phyloP scores from a whole-genome alignment of 176 grass and related monocot genomes.

The Juncus effusus region DNA sequence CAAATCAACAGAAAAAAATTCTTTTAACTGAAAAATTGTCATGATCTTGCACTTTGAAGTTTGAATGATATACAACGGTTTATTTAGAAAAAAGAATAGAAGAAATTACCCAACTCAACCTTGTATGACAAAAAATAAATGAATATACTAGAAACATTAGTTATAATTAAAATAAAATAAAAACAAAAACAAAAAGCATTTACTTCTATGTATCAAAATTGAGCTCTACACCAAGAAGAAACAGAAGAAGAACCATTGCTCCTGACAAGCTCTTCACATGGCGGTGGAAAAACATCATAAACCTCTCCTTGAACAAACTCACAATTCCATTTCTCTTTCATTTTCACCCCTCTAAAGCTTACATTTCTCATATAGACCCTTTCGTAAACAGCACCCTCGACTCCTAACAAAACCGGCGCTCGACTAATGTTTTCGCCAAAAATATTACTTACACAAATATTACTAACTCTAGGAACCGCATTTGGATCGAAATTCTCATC shows the following conservation, averaged over 20 bases:
- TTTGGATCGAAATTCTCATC: conserved; percentile 45
- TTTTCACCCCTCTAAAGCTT: conserved; percentile 41
- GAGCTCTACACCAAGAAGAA: conserved; percentile 48
- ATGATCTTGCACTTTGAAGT: too few species aligned
- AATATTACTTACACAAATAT: conserved; percentile 46
- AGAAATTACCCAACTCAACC: too few species aligned
- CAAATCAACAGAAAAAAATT: too few species aligned
- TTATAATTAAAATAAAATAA: neutral
- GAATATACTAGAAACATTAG: neutral
- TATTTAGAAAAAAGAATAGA: too few species aligned
- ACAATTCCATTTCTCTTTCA: conserved; percentile 48
- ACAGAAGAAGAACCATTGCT: conserved; percentile 39
- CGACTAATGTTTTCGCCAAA: conserved; percentile 39
- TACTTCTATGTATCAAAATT: neutral
- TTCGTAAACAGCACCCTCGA: conserved; percentile 53
- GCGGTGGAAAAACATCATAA: conserved; percentile 52
- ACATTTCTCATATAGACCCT: conserved; percentile 68
- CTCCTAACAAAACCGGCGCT: conserved; percentile 52
- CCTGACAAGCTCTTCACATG: conserved; percentile 52
- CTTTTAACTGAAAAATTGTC: too few species aligned
- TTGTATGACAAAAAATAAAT: too few species aligned
- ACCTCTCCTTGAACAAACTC: conserved; percentile 69
- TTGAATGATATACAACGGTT: too few species aligned
- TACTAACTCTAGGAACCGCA: conserved; percentile 45
- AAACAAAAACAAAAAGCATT: neutral